These are phyloP conservation scores for Xylaria sp. DNA, from an alignment of 2,329 filamentous ascomycete species.

Conservation along the genomic window DNA sequence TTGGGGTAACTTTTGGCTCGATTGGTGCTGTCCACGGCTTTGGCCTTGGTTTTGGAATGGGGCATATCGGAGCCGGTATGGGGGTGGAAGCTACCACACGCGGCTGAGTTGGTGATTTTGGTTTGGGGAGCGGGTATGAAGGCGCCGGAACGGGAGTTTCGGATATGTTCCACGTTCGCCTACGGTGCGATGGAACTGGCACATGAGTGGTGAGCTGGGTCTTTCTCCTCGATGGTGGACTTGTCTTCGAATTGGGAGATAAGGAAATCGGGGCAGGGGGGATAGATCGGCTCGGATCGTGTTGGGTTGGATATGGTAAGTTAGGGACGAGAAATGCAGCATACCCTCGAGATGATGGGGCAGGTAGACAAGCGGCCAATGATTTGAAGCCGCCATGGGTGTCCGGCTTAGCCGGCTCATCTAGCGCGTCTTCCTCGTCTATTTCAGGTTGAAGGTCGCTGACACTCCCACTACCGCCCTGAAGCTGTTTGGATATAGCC, in stretches of 20 bases:
- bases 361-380: constrained; percentile 21
- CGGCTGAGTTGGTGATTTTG: not conserved
- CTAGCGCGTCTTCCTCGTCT: constrained; percentile 12
- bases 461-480: constrained; percentile 27
- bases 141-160: constrained; percentile 32
- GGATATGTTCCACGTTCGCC: constrained; percentile 15
- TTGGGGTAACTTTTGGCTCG: constrained; percentile 1
- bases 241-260: constrained; percentile 25
- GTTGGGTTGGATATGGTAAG: constrained; percentile 23
- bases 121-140: constrained; percentile 1
- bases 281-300: constrained; percentile 8
- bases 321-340: constrained; percentile 32
- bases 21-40: not conserved
- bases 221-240: constrained; percentile 13
- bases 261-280: constrained; percentile 35
- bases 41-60: constrained; percentile 5
- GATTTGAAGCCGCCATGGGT: constrained; percentile 12
- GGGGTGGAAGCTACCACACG: constrained; percentile 18
- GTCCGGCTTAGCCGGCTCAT: not conserved
- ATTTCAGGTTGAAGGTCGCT: constrained; percentile 10
- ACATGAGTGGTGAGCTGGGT: constrained; percentile 36
- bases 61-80: constrained; percentile 15
- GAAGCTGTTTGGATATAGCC: constrained; percentile 48
- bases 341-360: constrained; percentile 36
- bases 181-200: constrained; percentile 34